Evolutionary conservation across 169 alveolate species (phyloP).

Genomic region (Eimeria acervulina): DNA sequence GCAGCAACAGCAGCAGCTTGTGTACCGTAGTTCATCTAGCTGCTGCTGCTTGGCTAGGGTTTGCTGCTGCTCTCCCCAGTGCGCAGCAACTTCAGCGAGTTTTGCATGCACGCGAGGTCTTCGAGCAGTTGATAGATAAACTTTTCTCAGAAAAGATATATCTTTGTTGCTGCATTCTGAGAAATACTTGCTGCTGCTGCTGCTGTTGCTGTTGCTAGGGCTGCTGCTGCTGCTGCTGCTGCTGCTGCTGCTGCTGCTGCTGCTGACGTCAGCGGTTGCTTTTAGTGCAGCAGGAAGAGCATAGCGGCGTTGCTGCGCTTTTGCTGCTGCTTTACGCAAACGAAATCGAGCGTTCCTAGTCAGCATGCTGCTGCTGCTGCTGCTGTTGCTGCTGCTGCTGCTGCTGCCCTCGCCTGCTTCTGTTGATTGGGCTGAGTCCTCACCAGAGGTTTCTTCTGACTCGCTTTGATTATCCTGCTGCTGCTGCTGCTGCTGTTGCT

Average conservation of each 20-base stretch:
- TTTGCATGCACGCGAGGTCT: conserved; percentile 4
- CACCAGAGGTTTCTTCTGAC: background rate
- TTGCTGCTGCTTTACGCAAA: background rate
- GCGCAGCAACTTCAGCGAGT: background rate
- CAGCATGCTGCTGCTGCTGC: background rate
- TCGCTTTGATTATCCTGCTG: background rate
- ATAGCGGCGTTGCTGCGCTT: background rate
- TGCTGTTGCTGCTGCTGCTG: conserved; percentile 52
- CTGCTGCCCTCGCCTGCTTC: background rate
- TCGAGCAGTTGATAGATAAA: background rate
- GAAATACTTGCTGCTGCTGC: conserved; percentile 27
- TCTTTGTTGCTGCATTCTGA: background rate
- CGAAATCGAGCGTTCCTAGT: background rate
- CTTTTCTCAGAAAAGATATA: background rate
- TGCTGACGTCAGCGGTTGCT: background rate
- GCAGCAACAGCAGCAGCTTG: too few relatives aligned
- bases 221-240: background rate
- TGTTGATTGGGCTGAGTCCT: background rate
- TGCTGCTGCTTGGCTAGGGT: conserved; percentile 2
- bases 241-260: conserved; percentile 47
- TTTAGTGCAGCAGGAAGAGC: conserved; percentile 2
- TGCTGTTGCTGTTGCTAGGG: background rate
- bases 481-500: conserved; percentile 7
- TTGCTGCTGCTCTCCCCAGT: conserved; percentile 18
- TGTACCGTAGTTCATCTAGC: background rate